Conservation (phyloP, 1,139 yeast species). For the Taphrina flavorubra region DNA sequence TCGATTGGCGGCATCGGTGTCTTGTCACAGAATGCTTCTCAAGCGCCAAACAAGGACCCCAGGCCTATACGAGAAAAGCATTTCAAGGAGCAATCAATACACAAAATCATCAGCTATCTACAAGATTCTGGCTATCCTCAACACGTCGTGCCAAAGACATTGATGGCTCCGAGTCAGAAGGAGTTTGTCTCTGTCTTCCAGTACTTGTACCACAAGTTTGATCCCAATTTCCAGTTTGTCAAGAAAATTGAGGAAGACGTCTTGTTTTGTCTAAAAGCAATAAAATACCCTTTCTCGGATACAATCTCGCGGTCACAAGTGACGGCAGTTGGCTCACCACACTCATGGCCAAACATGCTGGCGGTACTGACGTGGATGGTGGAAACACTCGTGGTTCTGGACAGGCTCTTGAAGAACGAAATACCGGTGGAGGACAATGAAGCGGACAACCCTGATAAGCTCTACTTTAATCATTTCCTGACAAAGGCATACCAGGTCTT, state of each 20-base stretch:
- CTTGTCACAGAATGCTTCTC: constrained; percentile 30
- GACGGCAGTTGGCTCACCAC: constrained; percentile 89
- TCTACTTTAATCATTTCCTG: constrained; percentile 58
- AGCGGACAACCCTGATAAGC: constrained; percentile 40
- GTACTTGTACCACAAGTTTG: constrained; percentile 75
- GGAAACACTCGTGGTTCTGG: constrained; percentile 44
- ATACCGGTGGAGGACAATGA: constrained; percentile 34
- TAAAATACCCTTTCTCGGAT: constrained; percentile 82
- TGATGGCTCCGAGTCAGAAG: constrained; percentile 83
- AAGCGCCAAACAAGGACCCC: constrained; percentile 58
- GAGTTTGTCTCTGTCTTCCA: constrained; percentile 80
- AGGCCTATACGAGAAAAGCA: constrained; percentile 77
- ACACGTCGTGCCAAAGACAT: constrained; percentile 67
- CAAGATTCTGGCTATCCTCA: constrained; percentile 66
- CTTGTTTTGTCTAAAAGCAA: constrained; percentile 64
- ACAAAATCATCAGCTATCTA: constrained; percentile 67
- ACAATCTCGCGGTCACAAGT: constrained; percentile 60
- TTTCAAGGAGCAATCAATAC: constrained; percentile 57
- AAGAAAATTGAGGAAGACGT: constrained; percentile 78
- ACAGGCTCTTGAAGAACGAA: constrained; percentile 33
- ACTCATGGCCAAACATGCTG: constrained; percentile 78
- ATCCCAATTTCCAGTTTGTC: constrained; percentile 76
- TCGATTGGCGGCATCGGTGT: constrained; percentile 37
- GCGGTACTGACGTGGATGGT: constrained; percentile 60
- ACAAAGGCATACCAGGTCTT: constrained; percentile 71